phyloP scores from a whole-genome alignment of 225 moss, liverwort and hornwort species.

The Pseudoscleropodium purum region DNA sequence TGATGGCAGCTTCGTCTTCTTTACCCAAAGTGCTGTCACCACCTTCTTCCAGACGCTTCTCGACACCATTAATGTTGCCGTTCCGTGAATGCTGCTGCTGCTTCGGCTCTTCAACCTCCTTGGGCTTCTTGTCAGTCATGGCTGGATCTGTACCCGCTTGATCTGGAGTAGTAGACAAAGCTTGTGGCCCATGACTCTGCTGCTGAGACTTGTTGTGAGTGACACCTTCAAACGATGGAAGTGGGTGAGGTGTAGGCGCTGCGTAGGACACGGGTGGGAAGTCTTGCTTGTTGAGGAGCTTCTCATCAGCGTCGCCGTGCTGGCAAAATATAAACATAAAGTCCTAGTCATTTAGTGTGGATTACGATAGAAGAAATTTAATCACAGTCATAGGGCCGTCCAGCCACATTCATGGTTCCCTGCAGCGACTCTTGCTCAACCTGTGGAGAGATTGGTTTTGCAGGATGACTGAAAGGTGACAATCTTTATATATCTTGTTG shows the following conservation, averaged over 20 bases:
- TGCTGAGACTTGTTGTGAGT: not conserved
- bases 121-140: not conserved
- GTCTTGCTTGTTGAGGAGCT: slow-evolving; percentile 12
- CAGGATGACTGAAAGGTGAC: not conserved
- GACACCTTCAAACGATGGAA: slow-evolving; percentile 27
- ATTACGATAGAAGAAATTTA: not conserved
- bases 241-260: slow-evolving; percentile 15
- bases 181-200: not conserved
- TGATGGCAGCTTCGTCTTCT: slow-evolving; percentile 18
- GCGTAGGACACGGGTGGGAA: slow-evolving; percentile 2
- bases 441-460: not conserved
- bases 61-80: not conserved
- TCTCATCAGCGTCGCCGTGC: slow-evolving; percentile 7
- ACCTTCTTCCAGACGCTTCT: not conserved
- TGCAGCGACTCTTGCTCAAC: not conserved
- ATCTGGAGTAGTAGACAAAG: not conserved
- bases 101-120: not conserved
- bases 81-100: not conserved
- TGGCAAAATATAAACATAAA: not conserved
- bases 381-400: not conserved
- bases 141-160: not conserved
- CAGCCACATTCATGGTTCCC: not conserved
- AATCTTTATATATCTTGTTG: not conserved
- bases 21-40: slow-evolving; percentile 3
- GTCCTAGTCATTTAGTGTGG: not conserved